Evolutionary conservation across 805 yeast species (phyloP).

Genomic region (Candida arabinofermentans): DNA sequence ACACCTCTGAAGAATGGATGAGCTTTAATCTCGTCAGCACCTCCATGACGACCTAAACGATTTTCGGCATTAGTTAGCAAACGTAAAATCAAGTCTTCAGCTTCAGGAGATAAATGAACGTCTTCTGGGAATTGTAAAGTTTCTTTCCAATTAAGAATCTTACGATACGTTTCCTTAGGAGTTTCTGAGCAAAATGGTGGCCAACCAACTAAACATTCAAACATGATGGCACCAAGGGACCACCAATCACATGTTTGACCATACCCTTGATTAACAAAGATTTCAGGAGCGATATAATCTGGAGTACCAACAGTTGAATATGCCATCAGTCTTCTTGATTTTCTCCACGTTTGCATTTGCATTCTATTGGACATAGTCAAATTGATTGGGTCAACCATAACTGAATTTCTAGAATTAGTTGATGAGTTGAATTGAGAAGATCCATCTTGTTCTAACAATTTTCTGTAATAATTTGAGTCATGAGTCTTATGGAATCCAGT

Average conservation of each 20-base stretch:
- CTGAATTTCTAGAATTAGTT: conserved; percentile 60
- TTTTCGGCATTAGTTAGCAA: conserved; percentile 74
- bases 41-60: conserved; percentile 83
- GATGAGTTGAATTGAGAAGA: conserved; percentile 17
- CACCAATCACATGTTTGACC: conserved; percentile 99
- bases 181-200: conserved; percentile 96
- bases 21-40: conserved; percentile 83
- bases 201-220: conserved; percentile 94
- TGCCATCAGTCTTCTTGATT: conserved; percentile 87
- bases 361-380: conserved; percentile 92
- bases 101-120: conserved; percentile 81
- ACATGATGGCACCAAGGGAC: conserved; percentile 96
- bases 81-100: conserved; percentile 79
- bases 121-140: conserved; percentile 87
- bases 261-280: conserved; percentile 87
- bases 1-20: conserved; percentile 97
- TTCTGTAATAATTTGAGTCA: conserved; percentile 81
- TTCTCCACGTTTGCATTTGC: conserved; percentile 95
- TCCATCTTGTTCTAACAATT: conserved; percentile 66
- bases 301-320: conserved; percentile 97
- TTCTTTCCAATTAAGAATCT: conserved; percentile 89
- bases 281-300: conserved; percentile 94
- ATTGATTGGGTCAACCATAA: conserved; percentile 91
- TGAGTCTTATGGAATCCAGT: conserved; percentile 94
- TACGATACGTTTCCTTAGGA: conserved; percentile 89